Evolutionary conservation across 1,284 basidiomycete genomes (phyloP), one percentile per base, ranked within the genome.

Genomic region (Anthracocystis panici-leucophaei): DNA sequence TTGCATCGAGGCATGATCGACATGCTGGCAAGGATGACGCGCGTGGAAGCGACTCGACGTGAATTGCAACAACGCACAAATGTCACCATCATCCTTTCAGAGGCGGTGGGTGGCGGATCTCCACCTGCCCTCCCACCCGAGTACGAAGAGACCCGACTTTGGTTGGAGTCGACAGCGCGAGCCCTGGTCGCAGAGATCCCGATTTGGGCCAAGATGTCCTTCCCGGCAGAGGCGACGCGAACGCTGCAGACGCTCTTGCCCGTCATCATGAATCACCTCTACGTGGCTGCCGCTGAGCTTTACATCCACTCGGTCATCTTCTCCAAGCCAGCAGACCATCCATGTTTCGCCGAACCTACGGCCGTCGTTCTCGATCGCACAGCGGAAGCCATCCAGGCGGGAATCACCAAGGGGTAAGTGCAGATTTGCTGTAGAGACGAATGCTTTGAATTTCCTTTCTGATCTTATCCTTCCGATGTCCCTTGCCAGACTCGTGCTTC

Each of bases 221-320:
- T 69, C 42, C 62, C 72, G 18, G 57, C 58, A 18, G 71, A 69
- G 23, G 65, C 58, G 14, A 65, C 66, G 20, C 49, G 66, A 16
- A 65, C 72, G 20, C 40, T 69, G 42, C 62, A 70, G 33, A 54
- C 72, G 31, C 46, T 69, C 2, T 38, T 69, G 31, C 66, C 65
- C 1, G 72, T 63, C 16, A 62, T 75, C 53, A 66, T 70, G 65
- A 75, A 75, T 23, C 63, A 75, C 16, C 61, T 75, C 8, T 75
- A 75, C 44, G 66, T 75, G 1, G 72, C 72, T 2, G 55, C 72
- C 6, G 72, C 72, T 5, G 72, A 75, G 52, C 66, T 75, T 5
- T 75, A 75, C 53, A 66, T 75, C 40, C 66, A 75, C 10, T 75
- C 72, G 52, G 66, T 75, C 46, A 69, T 75, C 35, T 75, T 75